phyloP scores from a whole-genome alignment of 1,284 basidiomycete species.

The Pseudozyma tsukubaensis region DNA sequence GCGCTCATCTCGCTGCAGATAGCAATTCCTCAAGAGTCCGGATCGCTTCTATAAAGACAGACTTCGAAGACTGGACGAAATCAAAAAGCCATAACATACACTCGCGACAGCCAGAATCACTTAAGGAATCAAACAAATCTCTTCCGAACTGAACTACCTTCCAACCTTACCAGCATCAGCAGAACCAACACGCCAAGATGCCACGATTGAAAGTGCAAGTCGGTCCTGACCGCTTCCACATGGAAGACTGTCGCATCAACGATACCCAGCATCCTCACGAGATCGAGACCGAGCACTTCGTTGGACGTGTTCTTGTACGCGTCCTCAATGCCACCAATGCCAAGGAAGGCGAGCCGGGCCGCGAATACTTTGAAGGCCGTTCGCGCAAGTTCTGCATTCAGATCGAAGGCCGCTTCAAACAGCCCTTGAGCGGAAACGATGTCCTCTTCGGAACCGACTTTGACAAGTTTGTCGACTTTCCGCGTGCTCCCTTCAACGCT shows the following conservation, averaged over 20 bases:
- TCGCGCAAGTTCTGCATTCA: conserved; percentile 70
- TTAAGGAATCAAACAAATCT: neutral
- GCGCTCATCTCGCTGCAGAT: too few relatives aligned
- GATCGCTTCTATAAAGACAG: too few relatives aligned
- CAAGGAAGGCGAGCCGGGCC: conserved; percentile 55
- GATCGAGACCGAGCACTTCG: conserved; percentile 69
- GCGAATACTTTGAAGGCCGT: conserved; percentile 67
- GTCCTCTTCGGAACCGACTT: conserved; percentile 66
- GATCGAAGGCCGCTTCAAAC: conserved; percentile 70
- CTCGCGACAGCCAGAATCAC: too few relatives aligned
- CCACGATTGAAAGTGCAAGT: conserved; percentile 67
- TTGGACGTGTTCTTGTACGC: conserved; percentile 69
- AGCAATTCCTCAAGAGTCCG: too few relatives aligned
- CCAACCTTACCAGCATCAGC: neutral
- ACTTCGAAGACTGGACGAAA: too few relatives aligned
- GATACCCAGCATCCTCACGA: conserved; percentile 67
- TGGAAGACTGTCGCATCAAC: conserved; percentile 68
- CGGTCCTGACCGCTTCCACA: conserved; percentile 68
- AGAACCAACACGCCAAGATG: conserved; percentile 30
- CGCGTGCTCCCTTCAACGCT: conserved; percentile 68
- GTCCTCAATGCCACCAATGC: conserved; percentile 69
- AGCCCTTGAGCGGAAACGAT: conserved; percentile 59
- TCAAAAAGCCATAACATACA: too few relatives aligned
- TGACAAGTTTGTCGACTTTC: conserved; percentile 66
- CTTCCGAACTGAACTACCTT: neutral